Evolutionary conservation across 305 asterid species (phyloP), one percentile per base, ranked within the genome.

Genomic region (Fraxinus velutina): DNA sequence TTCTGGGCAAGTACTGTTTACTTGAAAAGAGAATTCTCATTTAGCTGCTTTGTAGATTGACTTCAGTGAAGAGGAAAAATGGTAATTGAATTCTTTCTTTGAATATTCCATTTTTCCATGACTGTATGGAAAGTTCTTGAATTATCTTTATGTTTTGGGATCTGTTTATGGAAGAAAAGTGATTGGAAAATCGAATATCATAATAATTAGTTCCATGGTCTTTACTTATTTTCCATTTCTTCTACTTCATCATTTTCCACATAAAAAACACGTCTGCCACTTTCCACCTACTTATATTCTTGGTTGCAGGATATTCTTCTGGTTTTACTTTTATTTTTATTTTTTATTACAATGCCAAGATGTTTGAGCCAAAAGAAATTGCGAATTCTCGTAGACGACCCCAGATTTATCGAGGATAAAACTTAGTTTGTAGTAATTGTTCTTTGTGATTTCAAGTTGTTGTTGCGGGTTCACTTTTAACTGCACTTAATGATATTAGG

Each of bases 181-280:
- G 30, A 82, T 77, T 86, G 62, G 83, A 55, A 84, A 75, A 75
- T 68, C 22, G 44, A 74, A 83, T 79, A 83, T 86, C 89, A 85
- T 87, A 87, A 85, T 88, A 88, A 88, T 82, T 79, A 87, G 88
- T 89, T 88, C 88, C 95, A 90, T 90, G 90, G 86, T 85, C 80
- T 85, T 80, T 81, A 84, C 90, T 76, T 80, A 80, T 77, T 60
- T 73, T 73, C 66, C 85, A 77, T 73, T 78, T 86, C 85, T 82
- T 78, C 83, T 83, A 36, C 47, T 75, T 79, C 29, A 36, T 84
- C 22, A 29, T 70, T 84, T 64, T 81, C 77, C 73, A 82, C 60
- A 50, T 78, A 73, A 83, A 86, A 42, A 85, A 83, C 90, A 86
- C 64, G 77, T 78, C 85, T 71, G 76, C 77, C 83, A 77, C 85